Evolutionary conservation across 805 yeast genomes (phyloP).

Genomic region (Candida odintsovae): DNA sequence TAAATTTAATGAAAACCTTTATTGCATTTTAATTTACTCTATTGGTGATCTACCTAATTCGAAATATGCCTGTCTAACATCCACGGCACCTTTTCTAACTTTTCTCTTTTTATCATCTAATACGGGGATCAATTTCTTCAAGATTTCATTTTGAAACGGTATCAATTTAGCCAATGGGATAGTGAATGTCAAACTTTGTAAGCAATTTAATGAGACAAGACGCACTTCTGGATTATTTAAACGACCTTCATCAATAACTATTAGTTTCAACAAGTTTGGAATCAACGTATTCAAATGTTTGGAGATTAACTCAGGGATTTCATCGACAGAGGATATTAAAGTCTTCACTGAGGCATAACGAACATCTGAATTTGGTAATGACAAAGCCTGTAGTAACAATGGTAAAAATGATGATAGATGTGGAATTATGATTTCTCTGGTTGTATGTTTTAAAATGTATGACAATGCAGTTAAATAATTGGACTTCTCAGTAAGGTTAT

Average conservation of each 20-base stretch:
- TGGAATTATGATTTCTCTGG: constrained; percentile 55
- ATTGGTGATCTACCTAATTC: constrained; percentile 40
- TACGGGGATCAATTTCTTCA: constrained; percentile 41
- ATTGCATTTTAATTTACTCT: constrained; percentile 15
- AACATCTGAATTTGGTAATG: constrained; percentile 37
- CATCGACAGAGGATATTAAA: constrained; percentile 47
- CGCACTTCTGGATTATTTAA: constrained; percentile 47
- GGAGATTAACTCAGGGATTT: constrained; percentile 46
- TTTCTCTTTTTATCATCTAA: constrained; percentile 71
- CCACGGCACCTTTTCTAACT: constrained; percentile 72
- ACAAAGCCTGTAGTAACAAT: constrained; percentile 59
- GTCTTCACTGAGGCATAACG: constrained; percentile 59
- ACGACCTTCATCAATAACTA: constrained; percentile 9
- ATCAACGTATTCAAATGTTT: constrained; percentile 52
- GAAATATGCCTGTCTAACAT: constrained; percentile 70
- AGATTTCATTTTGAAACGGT: constrained; percentile 41
- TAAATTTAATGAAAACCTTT: neutral
- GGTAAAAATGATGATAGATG: constrained; percentile 65
- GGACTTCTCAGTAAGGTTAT: constrained; percentile 31
- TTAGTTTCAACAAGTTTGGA: constrained; percentile 41
- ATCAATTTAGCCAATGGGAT: constrained; percentile 36
- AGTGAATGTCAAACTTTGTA: constrained; percentile 40
- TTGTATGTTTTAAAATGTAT: constrained; percentile 57
- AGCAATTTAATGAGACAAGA: constrained; percentile 48
- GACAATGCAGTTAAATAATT: constrained; percentile 64